Evolutionary conservation across 2,329 filamentous ascomycete genomes (phyloP).

Genomic region (Lecanicillium sp.): DNA sequence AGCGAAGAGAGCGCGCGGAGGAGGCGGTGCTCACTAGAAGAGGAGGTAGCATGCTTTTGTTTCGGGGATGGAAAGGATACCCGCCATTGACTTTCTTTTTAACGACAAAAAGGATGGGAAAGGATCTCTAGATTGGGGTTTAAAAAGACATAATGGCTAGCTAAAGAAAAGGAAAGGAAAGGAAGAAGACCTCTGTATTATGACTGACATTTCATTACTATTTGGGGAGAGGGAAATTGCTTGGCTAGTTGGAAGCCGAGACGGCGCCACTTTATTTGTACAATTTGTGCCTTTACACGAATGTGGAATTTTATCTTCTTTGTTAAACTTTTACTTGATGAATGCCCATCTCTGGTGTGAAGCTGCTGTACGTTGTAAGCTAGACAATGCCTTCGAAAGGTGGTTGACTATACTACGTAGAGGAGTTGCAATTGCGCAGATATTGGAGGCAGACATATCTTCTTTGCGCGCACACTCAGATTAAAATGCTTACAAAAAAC

Average conservation of each 20-base stretch:
- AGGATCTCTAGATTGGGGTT: not conserved
- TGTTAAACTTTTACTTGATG: conserved; percentile 1
- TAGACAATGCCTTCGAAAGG: too few relatives aligned
- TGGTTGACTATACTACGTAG: too few relatives aligned
- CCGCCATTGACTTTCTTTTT: too few relatives aligned
- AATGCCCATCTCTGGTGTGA: not conserved
- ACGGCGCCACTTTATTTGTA: conserved; percentile 1
- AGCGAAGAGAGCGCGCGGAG: conserved; percentile 37
- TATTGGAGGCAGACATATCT: too few relatives aligned
- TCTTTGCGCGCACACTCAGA: too few relatives aligned
- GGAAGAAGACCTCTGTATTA: conserved; percentile 6
- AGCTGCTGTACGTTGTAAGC: too few relatives aligned
- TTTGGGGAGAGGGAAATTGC: not conserved
- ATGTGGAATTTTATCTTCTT: conserved; percentile 5
- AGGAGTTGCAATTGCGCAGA: too few relatives aligned
- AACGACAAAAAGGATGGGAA: too few relatives aligned
- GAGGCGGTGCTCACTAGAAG: conserved; percentile 28
- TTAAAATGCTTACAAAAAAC: too few relatives aligned
- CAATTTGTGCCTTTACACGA: not conserved
- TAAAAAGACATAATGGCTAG: not conserved
- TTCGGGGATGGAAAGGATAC: too few relatives aligned
- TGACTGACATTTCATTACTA: conserved; percentile 3
- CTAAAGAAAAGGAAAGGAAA: not conserved
- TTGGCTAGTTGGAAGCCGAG: conserved; percentile 4
- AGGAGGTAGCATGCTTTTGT: too few relatives aligned